Evolutionary conservation across 306 rosid genomes (phyloP).

Genomic region (Geum urbanum): DNA sequence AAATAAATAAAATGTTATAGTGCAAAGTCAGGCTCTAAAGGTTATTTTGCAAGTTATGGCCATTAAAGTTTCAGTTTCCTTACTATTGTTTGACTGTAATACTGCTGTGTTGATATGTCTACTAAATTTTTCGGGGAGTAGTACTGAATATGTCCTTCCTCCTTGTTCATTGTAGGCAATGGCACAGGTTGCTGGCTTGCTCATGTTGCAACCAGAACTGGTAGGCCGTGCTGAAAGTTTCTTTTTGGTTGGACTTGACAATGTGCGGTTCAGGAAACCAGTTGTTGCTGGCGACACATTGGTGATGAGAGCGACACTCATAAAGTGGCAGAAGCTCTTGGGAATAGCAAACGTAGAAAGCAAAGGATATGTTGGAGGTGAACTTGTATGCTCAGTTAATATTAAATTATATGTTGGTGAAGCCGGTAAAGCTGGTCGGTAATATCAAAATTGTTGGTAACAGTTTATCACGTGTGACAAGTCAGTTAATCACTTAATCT

Average conservation of each 20-base stretch:
- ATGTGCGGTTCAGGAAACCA: conserved; percentile 78
- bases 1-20: no score
- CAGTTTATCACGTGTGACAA: background rate
- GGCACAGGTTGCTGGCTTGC: conserved; percentile 93
- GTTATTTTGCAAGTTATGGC: no score
- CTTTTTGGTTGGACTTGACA: conserved; percentile 87
- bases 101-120: no score
- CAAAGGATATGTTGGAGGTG: conserved; percentile 87
- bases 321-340: conserved; percentile 71
- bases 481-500: no score
- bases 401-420: conserved; percentile 68
- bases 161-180: conserved; percentile 54
- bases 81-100: no score
- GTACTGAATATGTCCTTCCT: background rate
- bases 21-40: no score
- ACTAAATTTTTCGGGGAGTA: no score
- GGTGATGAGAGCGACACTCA: conserved; percentile 84
- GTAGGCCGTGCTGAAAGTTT: conserved; percentile 77
- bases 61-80: no score
- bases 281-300: conserved; percentile 90
- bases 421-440: background rate
- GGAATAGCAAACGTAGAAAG: conserved; percentile 95
- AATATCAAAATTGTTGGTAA: background rate
- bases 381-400: conserved; percentile 82
- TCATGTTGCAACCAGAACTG: conserved; percentile 80